These are phyloP conservation scores for Coix lacrymajobi DNA, from an alignment of 176 grass and related monocot species.

Conservation along the genomic window DNA sequence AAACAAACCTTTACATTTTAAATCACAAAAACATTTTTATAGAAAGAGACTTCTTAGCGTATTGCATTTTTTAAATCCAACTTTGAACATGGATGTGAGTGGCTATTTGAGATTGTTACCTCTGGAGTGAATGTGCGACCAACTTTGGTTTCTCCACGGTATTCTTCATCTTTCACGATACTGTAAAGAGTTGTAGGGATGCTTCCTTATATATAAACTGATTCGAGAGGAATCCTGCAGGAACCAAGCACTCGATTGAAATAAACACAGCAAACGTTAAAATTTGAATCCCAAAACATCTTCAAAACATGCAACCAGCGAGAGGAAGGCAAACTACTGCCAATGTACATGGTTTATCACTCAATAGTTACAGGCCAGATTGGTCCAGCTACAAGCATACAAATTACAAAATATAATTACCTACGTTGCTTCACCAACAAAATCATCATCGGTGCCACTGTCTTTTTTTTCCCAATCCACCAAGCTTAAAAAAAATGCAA, in stretches of 20 bases:
- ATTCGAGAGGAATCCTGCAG: slow-evolving; percentile 52
- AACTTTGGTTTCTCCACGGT: slow-evolving; percentile 72
- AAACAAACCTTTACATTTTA: background rate
- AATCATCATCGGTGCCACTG: slow-evolving; percentile 42
- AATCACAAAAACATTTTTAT: background rate
- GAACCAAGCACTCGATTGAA: background rate
- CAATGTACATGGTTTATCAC: no score
- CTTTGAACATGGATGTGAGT: no score
- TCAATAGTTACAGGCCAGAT: no score
- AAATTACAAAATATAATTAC: no score
- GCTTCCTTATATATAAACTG: slow-evolving; percentile 45
- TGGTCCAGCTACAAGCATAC: no score
- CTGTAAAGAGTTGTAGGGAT: slow-evolving; percentile 53
- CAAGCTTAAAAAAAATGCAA: no score
- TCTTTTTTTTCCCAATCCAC: background rate
- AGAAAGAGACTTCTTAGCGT: background rate
- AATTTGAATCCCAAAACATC: no score
- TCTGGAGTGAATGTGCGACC: slow-evolving; percentile 58
- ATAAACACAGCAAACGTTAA: no score
- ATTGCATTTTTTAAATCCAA: background rate
- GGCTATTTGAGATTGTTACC: slow-evolving; percentile 13
- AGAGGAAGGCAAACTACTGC: no score
- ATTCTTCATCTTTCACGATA: slow-evolving; percentile 76
- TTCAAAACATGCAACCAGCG: no score
- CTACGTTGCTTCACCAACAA: no score